These are phyloP conservation scores for Trametes cinnabarina DNA, from an alignment of 768 basidiomycete species.

Conservation along the genomic window DNA sequence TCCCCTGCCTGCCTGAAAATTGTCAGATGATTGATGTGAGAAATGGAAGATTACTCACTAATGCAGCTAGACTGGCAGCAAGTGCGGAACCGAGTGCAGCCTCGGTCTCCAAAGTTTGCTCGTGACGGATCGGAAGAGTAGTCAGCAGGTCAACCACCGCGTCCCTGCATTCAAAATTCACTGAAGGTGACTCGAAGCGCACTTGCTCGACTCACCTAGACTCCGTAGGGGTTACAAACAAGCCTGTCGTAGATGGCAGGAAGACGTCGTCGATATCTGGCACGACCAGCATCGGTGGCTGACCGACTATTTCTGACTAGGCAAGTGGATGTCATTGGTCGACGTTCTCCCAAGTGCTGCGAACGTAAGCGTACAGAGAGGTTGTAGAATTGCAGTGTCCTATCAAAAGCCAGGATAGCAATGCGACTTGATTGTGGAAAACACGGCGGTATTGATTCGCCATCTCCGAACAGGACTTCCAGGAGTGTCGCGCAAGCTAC, in stretches of 20 bases:
- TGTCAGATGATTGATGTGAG: not conserved
- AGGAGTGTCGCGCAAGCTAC: constrained; percentile 64
- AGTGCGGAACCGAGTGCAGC: constrained; percentile 81
- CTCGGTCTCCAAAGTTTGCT: constrained; percentile 44
- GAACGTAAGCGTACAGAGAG: constrained; percentile 61
- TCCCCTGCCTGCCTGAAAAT: constrained; percentile 57
- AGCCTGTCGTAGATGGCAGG: constrained; percentile 64
- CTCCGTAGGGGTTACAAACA: constrained; percentile 74
- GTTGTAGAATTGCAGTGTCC: constrained; percentile 82
- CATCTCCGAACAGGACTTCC: constrained; percentile 63
- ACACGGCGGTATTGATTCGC: constrained; percentile 44
- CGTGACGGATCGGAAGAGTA: constrained; percentile 61
- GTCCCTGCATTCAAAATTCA: constrained; percentile 34
- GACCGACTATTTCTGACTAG: constrained; percentile 43
- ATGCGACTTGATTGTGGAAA: constrained; percentile 56
- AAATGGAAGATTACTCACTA: constrained; percentile 13
- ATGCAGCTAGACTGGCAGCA: constrained; percentile 65
- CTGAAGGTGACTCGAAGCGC: not conserved
- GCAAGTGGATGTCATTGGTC: not conserved
- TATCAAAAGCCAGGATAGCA: constrained; percentile 84
- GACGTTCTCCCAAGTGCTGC: not conserved
- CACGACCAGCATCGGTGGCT: constrained; percentile 71
- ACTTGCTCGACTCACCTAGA: constrained; percentile 53
- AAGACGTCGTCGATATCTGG: constrained; percentile 93
- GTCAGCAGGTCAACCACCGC: constrained; percentile 67